Evolutionary conservation across 2,329 filamentous ascomycete genomes (phyloP).

Genomic region (Pseudohalonectria lignicola): DNA sequence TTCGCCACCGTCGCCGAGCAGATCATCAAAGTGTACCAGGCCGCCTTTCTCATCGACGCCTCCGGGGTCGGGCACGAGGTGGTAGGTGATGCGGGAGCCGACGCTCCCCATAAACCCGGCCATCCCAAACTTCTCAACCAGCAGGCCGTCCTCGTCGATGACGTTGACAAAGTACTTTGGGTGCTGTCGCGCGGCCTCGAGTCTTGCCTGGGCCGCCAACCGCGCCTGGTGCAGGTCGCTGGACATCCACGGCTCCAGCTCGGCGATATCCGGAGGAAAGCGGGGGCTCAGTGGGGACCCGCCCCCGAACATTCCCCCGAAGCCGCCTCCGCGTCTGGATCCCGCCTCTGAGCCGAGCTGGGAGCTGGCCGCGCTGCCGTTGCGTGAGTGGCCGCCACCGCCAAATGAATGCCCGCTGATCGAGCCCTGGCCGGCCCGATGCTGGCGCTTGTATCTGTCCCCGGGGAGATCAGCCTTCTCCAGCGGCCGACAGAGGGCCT

Average conservation of each 20-base stretch:
- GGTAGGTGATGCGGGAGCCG: slow-evolving; percentile 48
- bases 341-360: background rate
- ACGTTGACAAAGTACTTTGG: slow-evolving; percentile 51
- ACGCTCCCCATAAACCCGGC: slow-evolving; percentile 52
- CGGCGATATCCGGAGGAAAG: background rate
- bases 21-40: slow-evolving; percentile 38
- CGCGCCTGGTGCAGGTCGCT: slow-evolving; percentile 39
- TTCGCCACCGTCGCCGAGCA: slow-evolving; percentile 37
- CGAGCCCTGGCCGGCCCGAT: slow-evolving; percentile 1
- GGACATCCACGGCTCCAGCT: slow-evolving; percentile 3
- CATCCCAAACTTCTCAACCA: slow-evolving; percentile 42
- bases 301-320: background rate
- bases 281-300: slow-evolving; percentile 9
- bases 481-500: slow-evolving; percentile 55
- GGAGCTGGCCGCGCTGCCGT: slow-evolving; percentile 1
- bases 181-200: slow-evolving; percentile 43
- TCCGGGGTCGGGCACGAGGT: slow-evolving; percentile 44
- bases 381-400: slow-evolving; percentile 2
- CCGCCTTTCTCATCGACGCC: slow-evolving; percentile 45
- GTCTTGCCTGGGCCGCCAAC: slow-evolving; percentile 52
- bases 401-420: slow-evolving; percentile 2
- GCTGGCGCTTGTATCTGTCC: slow-evolving; percentile 27
- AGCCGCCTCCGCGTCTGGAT: background rate
- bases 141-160: slow-evolving; percentile 35
- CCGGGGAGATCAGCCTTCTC: slow-evolving; percentile 39